These are phyloP conservation scores for Tilletia horrida DNA, from an alignment of 1,284 basidiomycete genomes.

Conservation along the genomic window DNA sequence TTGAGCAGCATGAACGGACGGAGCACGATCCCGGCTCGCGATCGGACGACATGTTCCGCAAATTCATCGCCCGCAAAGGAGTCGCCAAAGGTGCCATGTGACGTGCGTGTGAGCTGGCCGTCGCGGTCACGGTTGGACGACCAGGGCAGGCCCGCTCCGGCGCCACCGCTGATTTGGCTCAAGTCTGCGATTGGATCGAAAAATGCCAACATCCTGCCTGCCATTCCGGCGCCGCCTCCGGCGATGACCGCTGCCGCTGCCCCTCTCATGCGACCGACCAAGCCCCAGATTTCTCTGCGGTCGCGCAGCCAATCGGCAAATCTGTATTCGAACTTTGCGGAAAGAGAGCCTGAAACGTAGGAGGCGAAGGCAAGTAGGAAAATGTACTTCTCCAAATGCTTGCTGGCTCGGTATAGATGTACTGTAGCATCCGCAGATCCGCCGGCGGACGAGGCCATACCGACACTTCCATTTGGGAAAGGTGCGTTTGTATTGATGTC, in stretches of 20 bases:
- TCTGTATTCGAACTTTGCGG: constrained; percentile 65
- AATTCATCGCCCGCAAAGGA: constrained; percentile 47
- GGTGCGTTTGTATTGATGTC: neutral
- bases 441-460: neutral
- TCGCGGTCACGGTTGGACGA: neutral
- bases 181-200: constrained; percentile 54
- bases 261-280: constrained; percentile 26
- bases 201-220: constrained; percentile 22
- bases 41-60: constrained; percentile 52
- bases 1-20: constrained; percentile 51
- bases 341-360: constrained; percentile 72
- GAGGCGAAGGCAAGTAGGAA: constrained; percentile 92
- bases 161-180: constrained; percentile 37
- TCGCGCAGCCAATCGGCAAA: constrained; percentile 83
- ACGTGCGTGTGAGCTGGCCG: neutral
- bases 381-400: constrained; percentile 66
- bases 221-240: constrained; percentile 62
- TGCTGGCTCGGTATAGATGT: constrained; percentile 46
- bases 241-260: constrained; percentile 11
- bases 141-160: constrained; percentile 6
- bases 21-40: constrained; percentile 50
- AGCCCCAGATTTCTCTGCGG: constrained; percentile 86
- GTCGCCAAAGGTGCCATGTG: constrained; percentile 30
- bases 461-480: no score
- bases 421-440: constrained; percentile 1